phyloP scores from a whole-genome alignment of 2,329 filamentous ascomycete genomes.

The Fusarium piperis region DNA sequence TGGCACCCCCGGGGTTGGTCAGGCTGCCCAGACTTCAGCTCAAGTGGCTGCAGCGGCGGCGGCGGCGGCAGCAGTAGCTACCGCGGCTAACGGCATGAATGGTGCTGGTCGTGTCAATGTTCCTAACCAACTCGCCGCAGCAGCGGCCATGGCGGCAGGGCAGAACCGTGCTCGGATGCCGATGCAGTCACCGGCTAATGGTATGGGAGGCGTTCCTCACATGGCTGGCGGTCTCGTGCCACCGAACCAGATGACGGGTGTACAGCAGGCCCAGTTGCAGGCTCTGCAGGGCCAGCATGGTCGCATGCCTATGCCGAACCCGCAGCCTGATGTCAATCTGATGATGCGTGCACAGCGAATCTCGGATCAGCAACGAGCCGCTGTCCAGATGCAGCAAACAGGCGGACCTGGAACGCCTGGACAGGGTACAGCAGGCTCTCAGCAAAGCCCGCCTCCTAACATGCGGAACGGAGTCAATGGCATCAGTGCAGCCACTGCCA shows the following conservation, averaged over 20 bases:
- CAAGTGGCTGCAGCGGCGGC: slow-evolving; percentile 41
- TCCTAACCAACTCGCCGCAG: slow-evolving; percentile 57
- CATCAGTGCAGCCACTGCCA: slow-evolving; percentile 50
- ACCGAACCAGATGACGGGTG: slow-evolving; percentile 69
- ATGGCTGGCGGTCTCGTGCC: slow-evolving; percentile 61
- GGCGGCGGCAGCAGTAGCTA: slow-evolving; percentile 30
- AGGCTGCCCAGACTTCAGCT: slow-evolving; percentile 44
- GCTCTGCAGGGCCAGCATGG: slow-evolving; percentile 65
- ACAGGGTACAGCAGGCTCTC: slow-evolving; percentile 39
- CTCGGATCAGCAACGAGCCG: slow-evolving; percentile 69
- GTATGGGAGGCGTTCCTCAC: slow-evolving; percentile 61
- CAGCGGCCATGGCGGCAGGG: slow-evolving; percentile 51
- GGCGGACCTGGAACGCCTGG: slow-evolving; percentile 47
- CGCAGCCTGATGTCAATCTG: slow-evolving; percentile 61
- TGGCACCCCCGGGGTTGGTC: slow-evolving; percentile 50
- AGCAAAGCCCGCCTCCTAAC: slow-evolving; percentile 56
- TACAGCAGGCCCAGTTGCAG: slow-evolving; percentile 77
- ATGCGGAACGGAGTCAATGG: slow-evolving; percentile 49
- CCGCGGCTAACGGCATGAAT: slow-evolving; percentile 42
- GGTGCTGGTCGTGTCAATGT: slow-evolving; percentile 52
- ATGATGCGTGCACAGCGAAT: slow-evolving; percentile 73
- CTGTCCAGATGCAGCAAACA: slow-evolving; percentile 57
- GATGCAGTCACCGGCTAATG: slow-evolving; percentile 62
- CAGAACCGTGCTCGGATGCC: slow-evolving; percentile 63
- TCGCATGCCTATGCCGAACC: slow-evolving; percentile 63